phyloP scores from a whole-genome alignment of 139 green algal species.

The Picochlorum sp. region DNA sequence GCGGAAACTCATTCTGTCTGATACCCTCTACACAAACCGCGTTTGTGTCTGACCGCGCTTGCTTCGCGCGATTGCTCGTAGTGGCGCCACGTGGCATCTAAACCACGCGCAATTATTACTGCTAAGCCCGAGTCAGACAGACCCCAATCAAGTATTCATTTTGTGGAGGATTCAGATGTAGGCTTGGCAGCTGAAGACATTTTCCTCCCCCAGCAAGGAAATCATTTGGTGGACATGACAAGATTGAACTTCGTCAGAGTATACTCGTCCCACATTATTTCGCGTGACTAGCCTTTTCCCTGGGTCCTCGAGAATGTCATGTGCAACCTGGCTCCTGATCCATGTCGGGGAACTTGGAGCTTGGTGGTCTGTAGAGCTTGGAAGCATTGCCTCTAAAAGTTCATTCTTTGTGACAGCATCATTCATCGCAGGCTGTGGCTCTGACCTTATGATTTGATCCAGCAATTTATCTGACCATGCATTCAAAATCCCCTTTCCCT shows the following conservation, averaged over 20 bases:
- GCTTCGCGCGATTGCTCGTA: too few species aligned
- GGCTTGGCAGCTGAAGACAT: slow-evolving; percentile 12
- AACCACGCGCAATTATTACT: too few species aligned
- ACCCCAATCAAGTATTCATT: background rate
- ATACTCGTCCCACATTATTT: background rate
- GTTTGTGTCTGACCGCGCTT: too few species aligned
- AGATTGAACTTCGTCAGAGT: slow-evolving; percentile 3
- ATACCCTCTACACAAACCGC: too few species aligned
- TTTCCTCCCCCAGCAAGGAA: slow-evolving; percentile 10
- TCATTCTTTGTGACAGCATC: slow-evolving; percentile 25
- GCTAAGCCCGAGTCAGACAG: too few species aligned
- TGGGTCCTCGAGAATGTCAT: background rate
- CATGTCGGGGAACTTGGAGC: background rate
- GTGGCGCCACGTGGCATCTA: too few species aligned
- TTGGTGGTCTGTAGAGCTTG: background rate
- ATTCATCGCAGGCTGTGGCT: background rate
- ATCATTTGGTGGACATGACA: slow-evolving; percentile 8
- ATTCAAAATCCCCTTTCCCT: slow-evolving; percentile 17
- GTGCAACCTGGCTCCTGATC: background rate
- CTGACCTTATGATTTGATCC: slow-evolving; percentile 1
- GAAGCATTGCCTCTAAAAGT: slow-evolving; percentile 13
- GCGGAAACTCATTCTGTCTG: too few species aligned
- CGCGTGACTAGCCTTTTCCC: background rate
- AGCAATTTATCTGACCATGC: slow-evolving; percentile 14
- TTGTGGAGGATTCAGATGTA: background rate